These are phyloP conservation scores for Coprinopsis strossmayeri DNA, from an alignment of 768 basidiomycete genomes.

Conservation along the genomic window DNA sequence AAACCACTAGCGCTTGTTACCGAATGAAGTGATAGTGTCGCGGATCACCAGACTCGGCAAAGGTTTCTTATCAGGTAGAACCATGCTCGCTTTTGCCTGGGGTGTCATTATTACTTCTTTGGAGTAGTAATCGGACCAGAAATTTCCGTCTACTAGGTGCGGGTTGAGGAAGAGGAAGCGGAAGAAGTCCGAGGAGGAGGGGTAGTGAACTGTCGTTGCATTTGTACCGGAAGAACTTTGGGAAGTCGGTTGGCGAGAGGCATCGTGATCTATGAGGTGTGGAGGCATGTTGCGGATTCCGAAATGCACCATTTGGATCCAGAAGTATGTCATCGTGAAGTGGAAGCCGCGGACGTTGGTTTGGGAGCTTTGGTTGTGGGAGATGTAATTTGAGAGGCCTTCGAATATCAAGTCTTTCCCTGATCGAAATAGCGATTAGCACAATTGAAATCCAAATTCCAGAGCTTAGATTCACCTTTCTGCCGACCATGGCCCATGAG, in stretches of 20 bases:
- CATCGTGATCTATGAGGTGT: constrained; percentile 4
- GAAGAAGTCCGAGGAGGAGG: constrained; percentile 24
- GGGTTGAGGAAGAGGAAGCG: constrained; percentile 34
- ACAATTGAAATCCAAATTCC: no score
- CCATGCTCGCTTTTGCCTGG: constrained; percentile 32
- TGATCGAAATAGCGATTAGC: constrained; percentile 11
- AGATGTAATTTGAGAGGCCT: constrained; percentile 34
- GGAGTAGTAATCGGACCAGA: constrained; percentile 39
- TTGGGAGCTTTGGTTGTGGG: constrained; percentile 26
- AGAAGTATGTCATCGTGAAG: constrained; percentile 44
- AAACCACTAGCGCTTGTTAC: no score
- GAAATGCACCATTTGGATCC: constrained; percentile 44
- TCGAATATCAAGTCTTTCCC: constrained; percentile 40
- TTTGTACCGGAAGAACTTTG: no score
- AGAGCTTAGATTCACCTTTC: constrained; percentile 24
- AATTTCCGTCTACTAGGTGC: constrained; percentile 31
- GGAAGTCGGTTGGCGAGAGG: not conserved
- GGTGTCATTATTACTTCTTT: constrained; percentile 37
- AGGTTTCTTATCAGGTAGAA: constrained; percentile 37
- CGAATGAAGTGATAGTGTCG: constrained; percentile 28
- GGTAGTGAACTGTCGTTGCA: no score
- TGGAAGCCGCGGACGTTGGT: constrained; percentile 33
- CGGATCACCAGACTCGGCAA: constrained; percentile 32
- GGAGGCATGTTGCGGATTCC: constrained; percentile 32
- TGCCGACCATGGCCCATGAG: constrained; percentile 34